phyloP scores from a whole-genome alignment of 495 filamentous ascomycete genomes.

The Emericellopsis terricola region DNA sequence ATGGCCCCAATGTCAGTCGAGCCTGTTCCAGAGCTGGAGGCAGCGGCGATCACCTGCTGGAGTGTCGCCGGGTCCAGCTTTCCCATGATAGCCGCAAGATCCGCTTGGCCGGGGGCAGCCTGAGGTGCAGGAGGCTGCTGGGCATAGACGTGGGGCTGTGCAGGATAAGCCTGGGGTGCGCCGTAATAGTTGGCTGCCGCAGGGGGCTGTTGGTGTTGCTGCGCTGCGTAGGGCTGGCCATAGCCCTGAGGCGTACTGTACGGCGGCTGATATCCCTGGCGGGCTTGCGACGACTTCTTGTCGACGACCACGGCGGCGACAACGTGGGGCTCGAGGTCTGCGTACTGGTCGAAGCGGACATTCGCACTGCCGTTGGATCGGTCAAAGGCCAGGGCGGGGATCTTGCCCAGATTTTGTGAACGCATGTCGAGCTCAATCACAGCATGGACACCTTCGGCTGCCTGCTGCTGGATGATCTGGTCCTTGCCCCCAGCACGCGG shows the following conservation, averaged over 20 bases:
- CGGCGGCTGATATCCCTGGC: too few species aligned
- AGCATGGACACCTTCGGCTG: conserved; percentile 75
- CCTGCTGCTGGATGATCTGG: conserved; percentile 65
- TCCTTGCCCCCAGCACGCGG: conserved; percentile 60
- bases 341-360: conserved; percentile 70
- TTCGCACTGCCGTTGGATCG: conserved; percentile 50
- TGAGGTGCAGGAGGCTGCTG: conserved; percentile 21
- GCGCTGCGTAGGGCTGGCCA: conserved; percentile 6
- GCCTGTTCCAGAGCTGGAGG: conserved; percentile 36
- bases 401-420: conserved; percentile 49
- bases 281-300: too few species aligned
- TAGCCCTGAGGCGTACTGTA: too few species aligned
- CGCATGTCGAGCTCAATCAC: conserved; percentile 54
- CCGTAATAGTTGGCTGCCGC: neutral
- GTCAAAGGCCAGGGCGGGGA: conserved; percentile 73
- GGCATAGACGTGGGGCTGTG: conserved; percentile 18
- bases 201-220: neutral
- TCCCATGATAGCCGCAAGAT: conserved; percentile 37
- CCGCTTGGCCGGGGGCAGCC: conserved; percentile 19
- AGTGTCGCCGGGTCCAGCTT: conserved; percentile 54
- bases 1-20: too few species aligned
- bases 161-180: conserved; percentile 3
- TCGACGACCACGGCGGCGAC: conserved; percentile 68
- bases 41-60: conserved; percentile 50
- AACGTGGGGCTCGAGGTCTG: conserved; percentile 54